A percentile compares a stretch with the other conserved stretches of the same genome.
Conservation (phyloP, 2,329 filamentous ascomycete genomes). For the Whalleya microplaca region DNA sequence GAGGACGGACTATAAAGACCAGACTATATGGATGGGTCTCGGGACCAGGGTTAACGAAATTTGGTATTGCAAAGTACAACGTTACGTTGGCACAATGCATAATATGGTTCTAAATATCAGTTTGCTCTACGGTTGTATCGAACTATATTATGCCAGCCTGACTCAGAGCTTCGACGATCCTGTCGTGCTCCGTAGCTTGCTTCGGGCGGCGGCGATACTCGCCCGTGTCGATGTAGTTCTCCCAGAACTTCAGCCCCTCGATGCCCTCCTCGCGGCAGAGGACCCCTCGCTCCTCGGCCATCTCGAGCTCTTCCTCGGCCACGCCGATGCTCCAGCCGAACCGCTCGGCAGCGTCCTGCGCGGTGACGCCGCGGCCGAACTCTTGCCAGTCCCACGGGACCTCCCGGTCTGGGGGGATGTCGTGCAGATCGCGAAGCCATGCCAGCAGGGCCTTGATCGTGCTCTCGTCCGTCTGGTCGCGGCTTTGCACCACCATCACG, state of each 20-base stretch:
- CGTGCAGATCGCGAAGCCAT: conserved; percentile 78
- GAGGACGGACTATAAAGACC: conserved; percentile 7
- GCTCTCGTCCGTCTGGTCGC: conserved; percentile 87
- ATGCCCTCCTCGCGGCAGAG: conserved; percentile 91
- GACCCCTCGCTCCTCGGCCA: conserved; percentile 90
- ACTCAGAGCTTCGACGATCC: conserved; percentile 48
- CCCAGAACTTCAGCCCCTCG: conserved; percentile 92
- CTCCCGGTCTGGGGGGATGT: conserved; percentile 65
- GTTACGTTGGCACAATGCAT: conserved; percentile 4
- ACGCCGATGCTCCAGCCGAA: conserved; percentile 99
- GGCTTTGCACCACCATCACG: conserved; percentile 88
- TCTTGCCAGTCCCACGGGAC: conserved; percentile 74
- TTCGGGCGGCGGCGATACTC: conserved; percentile 40
- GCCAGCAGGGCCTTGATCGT: conserved; percentile 75
- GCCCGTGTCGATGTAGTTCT: conserved; percentile 68
- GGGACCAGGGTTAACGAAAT: background rate
- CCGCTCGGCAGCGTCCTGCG: conserved; percentile 82
- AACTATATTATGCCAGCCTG: conserved; percentile 29
- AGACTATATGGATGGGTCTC: background rate
- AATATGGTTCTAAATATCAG: background rate
- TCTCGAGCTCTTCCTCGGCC: conserved; percentile 91
- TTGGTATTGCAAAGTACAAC: conserved; percentile 6
- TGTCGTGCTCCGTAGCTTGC: conserved; percentile 44
- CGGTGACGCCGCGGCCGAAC: conserved; percentile 86
- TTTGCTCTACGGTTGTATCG: background rate